Base-by-base conservation (phyloP, 805 yeast genomes). In the Scheffersomyces amazonensis region DNA sequence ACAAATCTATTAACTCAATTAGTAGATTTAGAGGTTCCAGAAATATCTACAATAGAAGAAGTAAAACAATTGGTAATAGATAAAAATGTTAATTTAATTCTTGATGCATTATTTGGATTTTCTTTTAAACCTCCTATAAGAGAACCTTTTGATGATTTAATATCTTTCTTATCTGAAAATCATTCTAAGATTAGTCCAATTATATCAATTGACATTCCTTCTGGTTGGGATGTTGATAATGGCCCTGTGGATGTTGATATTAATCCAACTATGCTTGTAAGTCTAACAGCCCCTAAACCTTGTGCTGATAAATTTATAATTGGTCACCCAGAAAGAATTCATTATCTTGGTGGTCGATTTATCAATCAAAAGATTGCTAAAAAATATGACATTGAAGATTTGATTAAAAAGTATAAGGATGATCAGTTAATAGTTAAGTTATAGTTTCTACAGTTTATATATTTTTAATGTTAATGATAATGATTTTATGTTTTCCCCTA, bases 141-240 rank as follows among this genome's bases (percentile, higher is more conserved):
- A 39, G 75, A 75, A 24, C 96, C 96, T 1, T 91, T 85, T 56
- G 78, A 75, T 31, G 70, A 64, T 6, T 48, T 67, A 33, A 53
- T 69, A 23, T 28, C 36, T 7, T 57, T 36, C 34, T 46, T 68
- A 40, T 29, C 51, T 9, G 41, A 49, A 47, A 46, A 53, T 33
- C 12, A 75, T 73, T 7, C 64, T 75, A 38, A 51, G 50, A n/a
- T 70, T 52, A 32, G 41, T 10, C 91, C 90, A 1, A 76, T 89
- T 2, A 75, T 87, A 0, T 78, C 95, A 0, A 86, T 93, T 2
- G 99, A 93, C 58, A 78, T 91, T 33, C 99, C 99, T 0, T 85
- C 96, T 2, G 96, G 97, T 0, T 93, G 99, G 99, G 91, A 90
- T 54, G 98, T 93, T 9, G 95, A 93, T 53, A 53, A 73, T 6